These are phyloP conservation scores for Penicillium ochrochloron DNA, from an alignment of 495 filamentous ascomycete genomes.

Conservation along the genomic window DNA sequence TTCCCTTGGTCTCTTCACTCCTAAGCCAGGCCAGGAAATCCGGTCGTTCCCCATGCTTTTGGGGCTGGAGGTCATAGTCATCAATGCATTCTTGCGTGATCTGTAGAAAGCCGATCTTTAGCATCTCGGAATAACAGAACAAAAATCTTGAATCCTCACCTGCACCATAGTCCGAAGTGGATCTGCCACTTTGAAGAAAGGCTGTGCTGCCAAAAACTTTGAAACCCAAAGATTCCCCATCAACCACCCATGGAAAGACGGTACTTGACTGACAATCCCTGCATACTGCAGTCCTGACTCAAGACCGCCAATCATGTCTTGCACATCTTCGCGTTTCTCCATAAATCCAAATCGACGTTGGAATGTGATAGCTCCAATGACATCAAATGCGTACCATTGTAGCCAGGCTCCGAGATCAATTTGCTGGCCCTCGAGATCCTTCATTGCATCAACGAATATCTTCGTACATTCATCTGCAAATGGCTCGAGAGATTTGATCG, in stretches of 20 bases:
- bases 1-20: conserved; percentile 21
- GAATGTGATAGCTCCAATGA: conserved; percentile 51
- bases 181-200: conserved; percentile 15
- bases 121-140: background rate
- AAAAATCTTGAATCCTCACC: background rate
- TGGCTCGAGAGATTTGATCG: background rate
- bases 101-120: background rate
- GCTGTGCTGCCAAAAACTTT: conserved; percentile 20
- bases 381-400: conserved; percentile 17
- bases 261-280: conserved; percentile 17
- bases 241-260: conserved; percentile 13
- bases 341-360: conserved; percentile 20
- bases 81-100: conserved; percentile 25
- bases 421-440: background rate
- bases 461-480: background rate
- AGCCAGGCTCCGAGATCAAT: background rate
- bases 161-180: conserved; percentile 22
- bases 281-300: conserved; percentile 18
- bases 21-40: conserved; percentile 26
- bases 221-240: conserved; percentile 19
- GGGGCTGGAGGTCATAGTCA: conserved; percentile 15
- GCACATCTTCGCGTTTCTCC: conserved; percentile 18
- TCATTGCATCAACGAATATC: background rate
- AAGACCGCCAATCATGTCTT: conserved; percentile 18
- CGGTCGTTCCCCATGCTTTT: conserved; percentile 12